A percentile compares a stretch with the other conserved stretches of the same genome.
These are phyloP conservation scores for Brassica balearica DNA, from an alignment of 441 rosid genomes.

Conservation along the genomic window DNA sequence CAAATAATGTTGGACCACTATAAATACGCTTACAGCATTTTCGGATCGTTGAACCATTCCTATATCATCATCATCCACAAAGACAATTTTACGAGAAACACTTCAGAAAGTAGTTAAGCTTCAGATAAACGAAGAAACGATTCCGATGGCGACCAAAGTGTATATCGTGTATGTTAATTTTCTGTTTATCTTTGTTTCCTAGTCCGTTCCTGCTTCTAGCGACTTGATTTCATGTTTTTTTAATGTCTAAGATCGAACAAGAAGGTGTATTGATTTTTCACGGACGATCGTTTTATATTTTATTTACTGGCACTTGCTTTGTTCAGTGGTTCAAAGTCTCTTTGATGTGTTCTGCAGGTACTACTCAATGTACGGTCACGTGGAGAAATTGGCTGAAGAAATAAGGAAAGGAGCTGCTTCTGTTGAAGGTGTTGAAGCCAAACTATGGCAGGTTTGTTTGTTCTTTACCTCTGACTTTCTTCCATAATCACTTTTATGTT, in stretches of 20 bases:
- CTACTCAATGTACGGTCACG: constrained; percentile 98
- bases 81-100: background rate
- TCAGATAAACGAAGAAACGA: background rate
- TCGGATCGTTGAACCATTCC: constrained; percentile 30
- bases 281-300: background rate
- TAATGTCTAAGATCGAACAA: background rate
- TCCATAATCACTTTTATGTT: background rate
- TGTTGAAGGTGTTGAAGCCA: constrained; percentile 95
- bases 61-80: background rate
- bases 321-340: background rate
- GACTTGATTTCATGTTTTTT: background rate
- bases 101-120: background rate
- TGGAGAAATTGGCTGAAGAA: constrained; percentile 85
- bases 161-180: constrained; percentile 71
- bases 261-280: background rate
- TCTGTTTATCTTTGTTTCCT: background rate
- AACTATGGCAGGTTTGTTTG: constrained; percentile 84
- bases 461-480: constrained; percentile 5
- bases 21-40: constrained; percentile 37
- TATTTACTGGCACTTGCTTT: background rate
- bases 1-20: constrained; percentile 24
- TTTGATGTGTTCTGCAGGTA: constrained; percentile 53
- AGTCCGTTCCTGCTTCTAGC: background rate
- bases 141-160: constrained; percentile 75
- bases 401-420: constrained; percentile 94